A percentile compares a stretch with the other conserved stretches of the same genome.
Conservation (phyloP, 2,329 filamentous ascomycete genomes). For the Cladosporium sp. region DNA sequence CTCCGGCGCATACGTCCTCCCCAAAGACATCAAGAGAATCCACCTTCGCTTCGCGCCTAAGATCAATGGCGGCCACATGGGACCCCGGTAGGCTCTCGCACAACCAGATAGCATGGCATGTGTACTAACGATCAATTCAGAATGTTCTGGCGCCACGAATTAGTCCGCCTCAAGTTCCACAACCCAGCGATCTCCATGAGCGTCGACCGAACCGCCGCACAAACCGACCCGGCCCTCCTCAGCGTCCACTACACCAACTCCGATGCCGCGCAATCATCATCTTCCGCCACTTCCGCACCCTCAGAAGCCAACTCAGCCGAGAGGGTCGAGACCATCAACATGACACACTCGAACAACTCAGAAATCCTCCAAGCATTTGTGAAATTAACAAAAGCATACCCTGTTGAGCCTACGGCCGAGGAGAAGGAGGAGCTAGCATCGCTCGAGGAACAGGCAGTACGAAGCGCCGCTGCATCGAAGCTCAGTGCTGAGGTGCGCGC, state of each 20-base stretch:
- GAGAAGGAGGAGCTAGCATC: constrained; percentile 57
- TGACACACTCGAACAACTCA: constrained; percentile 58
- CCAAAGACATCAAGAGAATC: constrained; percentile 69
- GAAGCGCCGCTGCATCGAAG: constrained; percentile 53
- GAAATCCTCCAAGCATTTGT: constrained; percentile 63
- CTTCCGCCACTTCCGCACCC: constrained; percentile 28
- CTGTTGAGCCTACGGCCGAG: constrained; percentile 54
- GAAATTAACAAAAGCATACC: constrained; percentile 56
- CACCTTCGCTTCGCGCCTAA: constrained; percentile 66
- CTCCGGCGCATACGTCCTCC: constrained; percentile 76
- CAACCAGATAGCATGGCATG: neutral
- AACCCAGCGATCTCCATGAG: constrained; percentile 84
- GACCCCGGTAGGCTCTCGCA: constrained; percentile 56
- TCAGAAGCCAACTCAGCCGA: constrained; percentile 29
- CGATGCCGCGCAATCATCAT: constrained; percentile 24
- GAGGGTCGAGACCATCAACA: constrained; percentile 45
- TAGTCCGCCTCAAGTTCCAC: constrained; percentile 88
- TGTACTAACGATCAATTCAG: constrained; percentile 44
- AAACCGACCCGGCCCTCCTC: constrained; percentile 56
- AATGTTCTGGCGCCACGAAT: constrained; percentile 81
- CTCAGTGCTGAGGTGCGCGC: constrained; percentile 51
- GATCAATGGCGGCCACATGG: constrained; percentile 64
- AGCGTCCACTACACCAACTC: constrained; percentile 57
- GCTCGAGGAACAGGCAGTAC: constrained; percentile 52
- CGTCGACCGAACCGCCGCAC: constrained; percentile 63